These are phyloP conservation scores for Colletotrichum neosansevieriae DNA, from an alignment of 2,329 filamentous ascomycete genomes.

Conservation along the genomic window DNA sequence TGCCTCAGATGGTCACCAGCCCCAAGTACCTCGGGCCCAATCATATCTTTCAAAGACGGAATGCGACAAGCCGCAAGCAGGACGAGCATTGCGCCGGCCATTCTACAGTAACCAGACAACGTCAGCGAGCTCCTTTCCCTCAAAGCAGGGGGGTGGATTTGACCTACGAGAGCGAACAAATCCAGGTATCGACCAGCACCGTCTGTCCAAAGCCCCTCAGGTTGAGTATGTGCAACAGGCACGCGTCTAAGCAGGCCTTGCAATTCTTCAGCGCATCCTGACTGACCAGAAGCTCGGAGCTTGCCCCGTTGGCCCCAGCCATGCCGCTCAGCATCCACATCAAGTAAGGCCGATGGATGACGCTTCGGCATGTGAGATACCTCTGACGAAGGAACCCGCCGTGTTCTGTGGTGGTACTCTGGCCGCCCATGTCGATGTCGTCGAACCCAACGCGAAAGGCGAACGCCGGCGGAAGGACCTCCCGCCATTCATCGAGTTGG, in stretches of 20 bases:
- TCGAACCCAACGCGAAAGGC: constrained; percentile 53
- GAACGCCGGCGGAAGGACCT: constrained; percentile 57
- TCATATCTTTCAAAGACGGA: constrained; percentile 51
- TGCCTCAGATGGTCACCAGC: constrained; percentile 56
- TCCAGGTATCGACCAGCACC: constrained; percentile 66
- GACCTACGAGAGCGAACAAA: constrained; percentile 64
- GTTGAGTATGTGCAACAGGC: constrained; percentile 62
- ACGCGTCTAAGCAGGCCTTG: constrained; percentile 60
- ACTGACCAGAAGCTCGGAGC: constrained; percentile 44
- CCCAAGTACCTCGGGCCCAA: constrained; percentile 52
- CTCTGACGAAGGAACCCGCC: constrained; percentile 63
- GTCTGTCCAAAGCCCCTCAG: constrained; percentile 62
- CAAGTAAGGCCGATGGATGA: constrained; percentile 65
- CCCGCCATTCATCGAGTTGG: constrained; percentile 62
- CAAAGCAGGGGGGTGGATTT: neutral
- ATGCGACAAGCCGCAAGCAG: constrained; percentile 59
- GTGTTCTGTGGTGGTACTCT: constrained; percentile 52
- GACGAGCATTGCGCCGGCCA: constrained; percentile 63
- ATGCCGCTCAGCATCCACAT: constrained; percentile 61
- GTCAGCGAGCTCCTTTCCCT: neutral
- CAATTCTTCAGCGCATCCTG: constrained; percentile 55
- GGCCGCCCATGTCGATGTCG: constrained; percentile 23
- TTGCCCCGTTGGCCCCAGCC: constrained; percentile 44
- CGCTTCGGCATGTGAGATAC: constrained; percentile 64
- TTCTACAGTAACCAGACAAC: constrained; percentile 46